A percentile compares a stretch with the other conserved stretches of the same genome.
phyloP scores from a whole-genome alignment of 2,329 filamentous ascomycete genomes.

The Ascochyta lentis region DNA sequence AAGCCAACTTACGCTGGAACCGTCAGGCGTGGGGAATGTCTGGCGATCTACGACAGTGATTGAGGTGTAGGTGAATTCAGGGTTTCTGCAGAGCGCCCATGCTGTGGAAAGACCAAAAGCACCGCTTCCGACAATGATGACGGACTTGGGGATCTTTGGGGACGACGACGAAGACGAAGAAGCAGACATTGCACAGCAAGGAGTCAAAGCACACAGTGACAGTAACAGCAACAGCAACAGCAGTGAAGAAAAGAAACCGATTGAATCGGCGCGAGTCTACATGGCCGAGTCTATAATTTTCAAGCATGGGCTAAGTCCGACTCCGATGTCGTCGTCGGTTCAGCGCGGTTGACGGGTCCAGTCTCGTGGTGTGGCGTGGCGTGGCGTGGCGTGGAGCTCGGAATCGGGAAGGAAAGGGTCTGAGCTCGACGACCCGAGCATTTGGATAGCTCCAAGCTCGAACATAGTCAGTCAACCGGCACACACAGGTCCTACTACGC shows the following conservation, averaged over 20 bases:
- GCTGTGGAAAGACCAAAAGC: conserved; percentile 70
- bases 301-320: conserved; percentile 10
- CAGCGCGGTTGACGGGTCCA: conserved; percentile 26
- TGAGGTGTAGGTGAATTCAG: conserved; percentile 56
- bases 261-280: not conserved
- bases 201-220: conserved; percentile 4
- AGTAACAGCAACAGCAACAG: not conserved
- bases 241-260: not conserved
- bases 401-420: not conserved
- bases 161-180: conserved; percentile 9
- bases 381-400: conserved; percentile 6
- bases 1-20: conserved; percentile 55
- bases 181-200: conserved; percentile 30
- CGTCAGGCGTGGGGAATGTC: conserved; percentile 64
- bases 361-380: conserved; percentile 17
- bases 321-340: conserved; percentile 45
- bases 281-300: conserved; percentile 15
- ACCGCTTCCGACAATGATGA: conserved; percentile 59
- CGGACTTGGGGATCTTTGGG: conserved; percentile 48
- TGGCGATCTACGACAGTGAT: conserved; percentile 66
- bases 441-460: conserved; percentile 8
- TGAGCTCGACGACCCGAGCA: conserved; percentile 12
- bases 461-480: not conserved
- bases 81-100: conserved; percentile 70
- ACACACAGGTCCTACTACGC: not conserved